phyloP scores from a whole-genome alignment of 805 yeast species.

The Spathaspora passalidarum region DNA sequence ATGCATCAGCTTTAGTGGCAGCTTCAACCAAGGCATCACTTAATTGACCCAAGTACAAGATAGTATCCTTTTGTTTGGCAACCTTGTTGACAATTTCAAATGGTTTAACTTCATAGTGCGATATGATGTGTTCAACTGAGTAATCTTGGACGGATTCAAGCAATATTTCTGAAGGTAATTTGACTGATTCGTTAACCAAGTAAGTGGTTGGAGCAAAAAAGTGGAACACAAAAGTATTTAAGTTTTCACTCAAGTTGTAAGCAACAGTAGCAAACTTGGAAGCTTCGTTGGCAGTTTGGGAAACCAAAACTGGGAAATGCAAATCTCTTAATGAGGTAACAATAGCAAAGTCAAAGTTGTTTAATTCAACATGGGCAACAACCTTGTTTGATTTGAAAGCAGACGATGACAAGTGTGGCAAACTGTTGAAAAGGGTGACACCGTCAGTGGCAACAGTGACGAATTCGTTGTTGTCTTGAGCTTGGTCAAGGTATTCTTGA shows the following conservation, averaged over 20 bases:
- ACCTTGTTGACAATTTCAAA: constrained; percentile 31
- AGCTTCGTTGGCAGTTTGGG: constrained; percentile 57
- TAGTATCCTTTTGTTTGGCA: constrained; percentile 43
- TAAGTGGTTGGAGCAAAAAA: constrained; percentile 46
- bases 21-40: constrained; percentile 40
- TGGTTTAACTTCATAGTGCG: constrained; percentile 23
- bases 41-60: constrained; percentile 64
- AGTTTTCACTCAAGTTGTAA: constrained; percentile 49
- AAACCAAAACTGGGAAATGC: constrained; percentile 60
- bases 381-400: constrained; percentile 39
- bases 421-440: constrained; percentile 48
- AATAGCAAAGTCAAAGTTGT: constrained; percentile 62
- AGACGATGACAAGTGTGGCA: constrained; percentile 54
- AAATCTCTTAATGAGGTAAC: constrained; percentile 74
- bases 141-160: constrained; percentile 14
- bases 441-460: constrained; percentile 55
- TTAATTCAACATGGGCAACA: constrained; percentile 60
- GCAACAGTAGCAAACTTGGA: constrained; percentile 49
- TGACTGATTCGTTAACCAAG: constrained; percentile 12
- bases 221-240: constrained; percentile 64
- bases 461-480: constrained; percentile 16
- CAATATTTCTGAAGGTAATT: constrained; percentile 12
- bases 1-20: constrained; percentile 35
- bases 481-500: constrained; percentile 20
- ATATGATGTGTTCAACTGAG: constrained; percentile 21